These are phyloP conservation scores for Coemansia sp. DNA, from an alignment of 192 early-diverging fungal species.

Conservation along the genomic window DNA sequence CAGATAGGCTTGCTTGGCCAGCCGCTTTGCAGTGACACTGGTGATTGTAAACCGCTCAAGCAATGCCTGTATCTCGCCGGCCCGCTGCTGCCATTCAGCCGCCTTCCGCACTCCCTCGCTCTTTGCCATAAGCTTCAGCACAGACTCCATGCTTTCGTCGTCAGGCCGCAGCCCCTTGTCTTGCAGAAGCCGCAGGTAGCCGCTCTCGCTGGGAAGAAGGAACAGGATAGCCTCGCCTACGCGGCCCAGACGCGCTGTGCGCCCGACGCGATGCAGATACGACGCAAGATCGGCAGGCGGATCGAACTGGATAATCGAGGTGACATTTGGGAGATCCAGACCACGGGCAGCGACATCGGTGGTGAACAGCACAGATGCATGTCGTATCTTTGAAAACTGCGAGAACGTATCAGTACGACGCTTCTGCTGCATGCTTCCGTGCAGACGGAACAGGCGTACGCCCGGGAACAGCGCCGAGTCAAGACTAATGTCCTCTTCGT, in stretches of 20 bases:
- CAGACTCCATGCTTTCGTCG: slow-evolving; percentile 61
- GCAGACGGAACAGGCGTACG: slow-evolving; percentile 76
- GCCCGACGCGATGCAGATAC: slow-evolving; percentile 96
- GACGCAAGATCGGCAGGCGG: slow-evolving; percentile 90
- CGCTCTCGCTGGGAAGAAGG: slow-evolving; percentile 85
- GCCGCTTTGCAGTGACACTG: slow-evolving; percentile 25
- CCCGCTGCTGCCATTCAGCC: slow-evolving; percentile 47
- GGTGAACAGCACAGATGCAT: slow-evolving; percentile 81
- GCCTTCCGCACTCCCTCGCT: slow-evolving; percentile 42
- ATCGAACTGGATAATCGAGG: slow-evolving; percentile 93
- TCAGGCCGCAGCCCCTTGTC: slow-evolving; percentile 63
- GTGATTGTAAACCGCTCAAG: slow-evolving; percentile 46
- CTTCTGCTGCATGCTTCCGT: slow-evolving; percentile 84
- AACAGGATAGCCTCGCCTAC: slow-evolving; percentile 84
- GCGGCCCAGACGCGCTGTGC: slow-evolving; percentile 92
- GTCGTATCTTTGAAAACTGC: slow-evolving; percentile 61
- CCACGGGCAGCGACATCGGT: slow-evolving; percentile 98
- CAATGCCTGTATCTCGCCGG: slow-evolving; percentile 45
- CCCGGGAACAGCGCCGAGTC: slow-evolving; percentile 65
- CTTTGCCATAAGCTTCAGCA: slow-evolving; percentile 58
- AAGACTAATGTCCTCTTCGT: slow-evolving; percentile 45
- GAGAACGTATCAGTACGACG: slow-evolving; percentile 74
- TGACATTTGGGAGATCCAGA: slow-evolving; percentile 92
- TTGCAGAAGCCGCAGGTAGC: slow-evolving; percentile 67
- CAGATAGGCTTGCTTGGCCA: slow-evolving; percentile 81